Base-by-base conservation (phyloP, 805 yeast genomes). In the Pichia kluyveri region DNA sequence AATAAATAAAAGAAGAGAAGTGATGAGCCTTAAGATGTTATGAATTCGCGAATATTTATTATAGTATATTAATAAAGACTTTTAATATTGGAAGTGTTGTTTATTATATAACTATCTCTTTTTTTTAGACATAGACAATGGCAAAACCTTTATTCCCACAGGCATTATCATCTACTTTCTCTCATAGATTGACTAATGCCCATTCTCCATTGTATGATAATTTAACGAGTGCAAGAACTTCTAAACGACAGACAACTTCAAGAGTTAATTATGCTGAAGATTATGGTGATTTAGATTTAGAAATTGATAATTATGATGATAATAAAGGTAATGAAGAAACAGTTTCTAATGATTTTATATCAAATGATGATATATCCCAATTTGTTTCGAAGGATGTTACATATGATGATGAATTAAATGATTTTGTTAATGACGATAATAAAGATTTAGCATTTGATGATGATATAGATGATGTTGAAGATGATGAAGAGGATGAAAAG, bases 191-290 rank as follows among this genome's bases (percentile, higher is more conserved):
- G 39, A 77, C 86, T 52, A 81, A 83, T 52, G 83, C 81, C 34
- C 80, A 82, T 49, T 86, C 88, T 34, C 80, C 95, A 2, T 67
- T 90, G 32, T 77, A 82, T 55, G 73, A 83, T 37, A 76, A 87
- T 2, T 83, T 88, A 1, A 82, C 84, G 26, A 86, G 87, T 2
- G 79, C 89, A 4, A 75, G 97, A 54, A 75, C 83, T 31, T 82
- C 88, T 34, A 88, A 87, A 62, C 72, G 96, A 56, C 68, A 72
- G 40, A 81, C 86, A 11, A 69, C 78, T 41, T 57, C 54, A 23
- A 83, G 80, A 43, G 79, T 86, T 45, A 86, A 85, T 61, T 89
- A 89, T 60, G 93, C 96, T 0, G 96, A 88, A 61, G 67, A 63
- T 38, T 73, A 79, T 50, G 95, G 86, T 60, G 66, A 62, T 30